These are phyloP conservation scores for Polytrichum commune DNA, from an alignment of 225 moss, liverwort and hornwort genomes.

Conservation along the genomic window DNA sequence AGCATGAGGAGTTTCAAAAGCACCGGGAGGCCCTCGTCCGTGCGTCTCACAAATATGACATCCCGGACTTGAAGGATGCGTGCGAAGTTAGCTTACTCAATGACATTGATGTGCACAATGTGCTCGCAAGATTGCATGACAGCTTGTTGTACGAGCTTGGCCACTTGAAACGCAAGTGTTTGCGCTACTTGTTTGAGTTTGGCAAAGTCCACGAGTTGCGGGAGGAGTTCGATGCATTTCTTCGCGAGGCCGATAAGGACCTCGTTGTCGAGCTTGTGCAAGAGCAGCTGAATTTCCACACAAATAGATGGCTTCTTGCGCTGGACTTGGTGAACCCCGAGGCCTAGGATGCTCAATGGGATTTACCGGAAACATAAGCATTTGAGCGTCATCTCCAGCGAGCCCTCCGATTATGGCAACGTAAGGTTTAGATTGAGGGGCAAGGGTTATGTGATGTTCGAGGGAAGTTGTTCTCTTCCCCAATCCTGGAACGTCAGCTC, in stretches of 20 bases:
- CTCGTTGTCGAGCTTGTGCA: constrained; percentile 47
- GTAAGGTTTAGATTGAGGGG: too few relatives aligned
- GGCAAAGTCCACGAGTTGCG: constrained; percentile 41
- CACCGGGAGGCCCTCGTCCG: constrained; percentile 42
- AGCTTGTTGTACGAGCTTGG: constrained; percentile 38
- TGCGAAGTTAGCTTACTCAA: constrained; percentile 45
- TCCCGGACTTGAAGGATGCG: constrained; percentile 36
- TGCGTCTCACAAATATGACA: constrained; percentile 42
- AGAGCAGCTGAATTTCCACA: constrained; percentile 37
- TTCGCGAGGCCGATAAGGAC: constrained; percentile 39
- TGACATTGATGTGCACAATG: constrained; percentile 41
- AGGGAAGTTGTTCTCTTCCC: too few relatives aligned
- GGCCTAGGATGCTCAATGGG: too few relatives aligned
- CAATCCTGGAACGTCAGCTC: too few relatives aligned
- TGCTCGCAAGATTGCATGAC: constrained; percentile 34
- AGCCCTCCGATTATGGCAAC: too few relatives aligned
- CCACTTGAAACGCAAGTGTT: constrained; percentile 42
- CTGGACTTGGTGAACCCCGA: background rate
- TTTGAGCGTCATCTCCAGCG: too few relatives aligned
- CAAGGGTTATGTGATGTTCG: too few relatives aligned
- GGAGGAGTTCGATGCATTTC: constrained; percentile 42
- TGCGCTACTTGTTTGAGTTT: constrained; percentile 46
- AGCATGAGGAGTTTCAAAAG: constrained; percentile 37
- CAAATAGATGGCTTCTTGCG: constrained; percentile 30
- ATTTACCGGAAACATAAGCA: too few relatives aligned